Evolutionary conservation across 1,284 basidiomycete species (phyloP), one percentile per base, ranked within the genome.

Genomic region (Sporisorium iseilematis-ciliati): DNA sequence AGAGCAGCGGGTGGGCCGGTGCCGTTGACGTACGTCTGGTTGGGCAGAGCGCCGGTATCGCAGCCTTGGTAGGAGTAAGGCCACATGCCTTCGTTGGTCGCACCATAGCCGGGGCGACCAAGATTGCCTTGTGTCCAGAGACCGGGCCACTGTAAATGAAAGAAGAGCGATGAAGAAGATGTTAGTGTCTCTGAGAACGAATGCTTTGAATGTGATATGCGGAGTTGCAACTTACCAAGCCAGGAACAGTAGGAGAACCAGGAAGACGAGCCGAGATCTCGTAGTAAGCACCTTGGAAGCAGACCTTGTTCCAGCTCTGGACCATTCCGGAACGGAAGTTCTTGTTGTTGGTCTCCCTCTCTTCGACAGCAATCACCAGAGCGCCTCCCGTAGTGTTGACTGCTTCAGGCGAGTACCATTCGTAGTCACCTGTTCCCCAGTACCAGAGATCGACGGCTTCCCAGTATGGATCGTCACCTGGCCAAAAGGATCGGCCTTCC

Each of bases 401-500:
- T 0, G 74, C 78, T 54, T 83, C 84, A 16, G 84, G 85, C 12
- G 82, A 82, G 70, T 86, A 86, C 85, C 85, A 86, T 57, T 86
- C 83, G 57, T 80, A 81, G 46, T 84, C 82, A 4, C 72, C 65
- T 5, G 83, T 84, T 40, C 78, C 83, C 52, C 75, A 68, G 62
- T 84, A 84, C 85, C 92, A 90, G 59, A 87, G 71, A 70, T 87
- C 86, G 23, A 88, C 90, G 6, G 91, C 84, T 51, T 82, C 81
- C 81, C 81, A 85, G 58, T 78, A 85, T 0, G 84, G 84, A 54
- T 85, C 83, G 45, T 85, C 83, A 14, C 82, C 82, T 0, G 83
- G 83, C 76, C 76, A 85, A 76, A 90, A 90, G 0, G 87, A 87
- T 41, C 89, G 80, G 5, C 93, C 94, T 41, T 91, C 90, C 7